phyloP scores from a whole-genome alignment of 2,329 filamentous ascomycete genomes.

The Macrophomina pseudophaseolina region DNA sequence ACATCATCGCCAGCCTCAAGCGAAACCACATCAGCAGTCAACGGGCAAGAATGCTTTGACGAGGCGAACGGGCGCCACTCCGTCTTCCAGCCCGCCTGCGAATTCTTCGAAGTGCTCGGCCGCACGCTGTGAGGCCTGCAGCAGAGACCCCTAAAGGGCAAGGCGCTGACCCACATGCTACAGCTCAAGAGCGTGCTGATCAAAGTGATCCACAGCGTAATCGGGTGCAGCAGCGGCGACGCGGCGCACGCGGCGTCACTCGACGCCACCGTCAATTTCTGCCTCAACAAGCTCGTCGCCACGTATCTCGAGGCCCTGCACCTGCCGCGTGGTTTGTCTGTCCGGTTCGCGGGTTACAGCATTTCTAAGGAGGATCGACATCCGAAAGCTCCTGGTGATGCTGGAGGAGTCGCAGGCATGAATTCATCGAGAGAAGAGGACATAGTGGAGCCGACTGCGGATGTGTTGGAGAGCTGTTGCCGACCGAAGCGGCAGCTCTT shows the following conservation, averaged over 20 bases:
- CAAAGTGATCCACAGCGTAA: background rate
- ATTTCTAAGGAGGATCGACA: background rate
- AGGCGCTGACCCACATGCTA: background rate
- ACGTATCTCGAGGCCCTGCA: background rate
- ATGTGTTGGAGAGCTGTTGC: background rate
- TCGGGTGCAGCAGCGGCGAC: background rate
- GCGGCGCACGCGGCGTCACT: background rate
- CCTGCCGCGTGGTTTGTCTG: background rate
- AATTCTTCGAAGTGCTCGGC: background rate
- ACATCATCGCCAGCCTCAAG: too few species aligned
- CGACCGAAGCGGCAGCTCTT: background rate
- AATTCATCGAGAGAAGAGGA: background rate
- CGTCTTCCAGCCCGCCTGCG: background rate
- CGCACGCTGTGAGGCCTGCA: background rate
- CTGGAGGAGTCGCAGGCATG: background rate
- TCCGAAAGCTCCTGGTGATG: background rate
- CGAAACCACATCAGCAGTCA: too few species aligned
- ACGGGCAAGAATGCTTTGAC: too few species aligned
- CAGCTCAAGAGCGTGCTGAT: background rate
- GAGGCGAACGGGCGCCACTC: too few species aligned
- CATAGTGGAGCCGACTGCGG: background rate
- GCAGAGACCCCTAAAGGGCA: background rate
- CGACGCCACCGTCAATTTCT: constrained; percentile 2
- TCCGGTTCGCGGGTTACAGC: background rate
- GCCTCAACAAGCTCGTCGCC: background rate